These are phyloP conservation scores for Salicornia ramosissima DNA, from an alignment of 148 eudicot genomes.

Conservation along the genomic window DNA sequence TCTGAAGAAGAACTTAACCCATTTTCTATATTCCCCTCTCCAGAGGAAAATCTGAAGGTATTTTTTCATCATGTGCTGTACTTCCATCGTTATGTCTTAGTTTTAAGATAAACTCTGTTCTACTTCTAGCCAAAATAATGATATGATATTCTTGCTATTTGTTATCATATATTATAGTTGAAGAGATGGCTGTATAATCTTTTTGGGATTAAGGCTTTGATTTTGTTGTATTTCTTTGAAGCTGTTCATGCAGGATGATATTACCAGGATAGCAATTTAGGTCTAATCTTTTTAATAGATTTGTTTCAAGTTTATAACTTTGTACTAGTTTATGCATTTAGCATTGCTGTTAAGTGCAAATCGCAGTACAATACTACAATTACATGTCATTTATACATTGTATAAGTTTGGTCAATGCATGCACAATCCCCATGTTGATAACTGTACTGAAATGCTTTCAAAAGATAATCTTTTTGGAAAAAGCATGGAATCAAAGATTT, in stretches of 20 bases:
- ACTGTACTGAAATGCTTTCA: slow-evolving; percentile 2
- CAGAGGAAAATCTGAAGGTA: slow-evolving; percentile 82
- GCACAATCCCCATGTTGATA: neutral
- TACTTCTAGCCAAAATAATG: too few species aligned
- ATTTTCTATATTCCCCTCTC: slow-evolving; percentile 79
- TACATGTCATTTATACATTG: neutral
- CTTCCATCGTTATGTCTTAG: neutral
- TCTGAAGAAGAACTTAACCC: slow-evolving; percentile 94
- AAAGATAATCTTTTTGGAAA: neutral
- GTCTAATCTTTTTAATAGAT: neutral
- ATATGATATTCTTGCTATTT: too few species aligned
- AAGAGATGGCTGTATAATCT: too few species aligned
- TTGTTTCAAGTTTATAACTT: neutral
- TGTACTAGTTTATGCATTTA: too few species aligned
- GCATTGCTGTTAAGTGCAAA: too few species aligned
- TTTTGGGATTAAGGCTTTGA: too few species aligned
- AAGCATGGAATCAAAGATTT: neutral
- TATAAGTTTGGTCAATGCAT: neutral
- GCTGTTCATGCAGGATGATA: too few species aligned
- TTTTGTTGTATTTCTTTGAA: too few species aligned
- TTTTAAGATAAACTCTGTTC: neutral
- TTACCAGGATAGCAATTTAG: neutral
- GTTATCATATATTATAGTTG: too few species aligned
- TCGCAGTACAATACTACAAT: too few species aligned
- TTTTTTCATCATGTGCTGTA: neutral